Evolutionary conservation across 371 early-diverging fungal genomes (phyloP), one percentile per base, ranked within the genome.

Genomic region (Umbelopsis sp.): DNA sequence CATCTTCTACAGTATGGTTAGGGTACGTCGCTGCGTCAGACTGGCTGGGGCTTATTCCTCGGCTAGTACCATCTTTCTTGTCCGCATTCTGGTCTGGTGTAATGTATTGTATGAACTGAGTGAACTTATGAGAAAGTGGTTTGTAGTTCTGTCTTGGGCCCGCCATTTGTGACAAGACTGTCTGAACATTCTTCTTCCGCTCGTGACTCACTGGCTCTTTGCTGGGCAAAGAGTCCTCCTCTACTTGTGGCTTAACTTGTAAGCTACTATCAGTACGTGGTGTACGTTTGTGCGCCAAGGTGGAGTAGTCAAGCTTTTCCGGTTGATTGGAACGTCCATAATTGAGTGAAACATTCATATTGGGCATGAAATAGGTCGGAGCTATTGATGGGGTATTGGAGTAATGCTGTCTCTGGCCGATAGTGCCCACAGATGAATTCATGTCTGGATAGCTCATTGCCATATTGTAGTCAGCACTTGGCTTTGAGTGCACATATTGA

Each of bases 391-490:
- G 80, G 6, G 73, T 62, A 50, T 72, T 10, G 18, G 76, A 64
- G 50, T 80, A 78, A 52, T 82, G 82, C 8, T 74, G 75, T 45
- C 82, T 66, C 24, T 76, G 70, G 4, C 82, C 78, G 1, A 72
- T 69, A 20, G 57, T 57, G 57, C 57, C 57, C 4, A 57, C 57
- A 35, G 22, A 14, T 14, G 48, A 48, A 48, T 16, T 20, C 20
- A 48, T 16, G 48, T n/a, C 32, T 57, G 57, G 57, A 29, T 16
- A 57, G 20, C 48, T 8, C 22, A 29, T 16, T 18, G 57, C 6
- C n/a, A 35, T n/a, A 8, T 57, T 57, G 32, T 57, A 35, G 14
- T 35, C 57, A 57, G 37, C 57, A 11, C 6, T 57, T 10, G 57
- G 32, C 35, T 57, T 57, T 12, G 57, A 57, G 25, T 35, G 57